Conservation (phyloP, 306 rosid genomes). For the Sicyos baderoa region DNA sequence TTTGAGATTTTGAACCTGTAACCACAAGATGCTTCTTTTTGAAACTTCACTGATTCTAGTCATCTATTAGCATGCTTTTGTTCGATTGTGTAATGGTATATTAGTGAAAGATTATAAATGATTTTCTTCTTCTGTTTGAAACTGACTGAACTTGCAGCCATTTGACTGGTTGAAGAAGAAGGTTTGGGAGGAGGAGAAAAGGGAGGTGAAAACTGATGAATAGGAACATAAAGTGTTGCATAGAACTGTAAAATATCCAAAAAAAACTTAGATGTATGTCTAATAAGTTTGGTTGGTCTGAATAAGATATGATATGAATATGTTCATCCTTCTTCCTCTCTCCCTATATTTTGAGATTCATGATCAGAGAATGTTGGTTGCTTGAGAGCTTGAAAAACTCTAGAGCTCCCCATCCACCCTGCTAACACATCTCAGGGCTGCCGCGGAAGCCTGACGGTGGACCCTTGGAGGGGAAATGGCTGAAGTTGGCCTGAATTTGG, state of each 20-base stretch:
- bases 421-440: constrained; percentile 6
- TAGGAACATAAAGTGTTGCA: not conserved
- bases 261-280: not conserved
- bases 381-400: constrained; percentile 66
- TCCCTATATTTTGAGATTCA: no score
- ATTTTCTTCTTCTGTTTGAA: constrained; percentile 6
- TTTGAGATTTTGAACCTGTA: no score
- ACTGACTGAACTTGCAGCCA: constrained; percentile 36
- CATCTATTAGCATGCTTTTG: not conserved
- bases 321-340: not conserved
- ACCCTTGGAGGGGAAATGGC: not conserved
- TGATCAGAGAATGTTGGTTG: constrained; percentile 26
- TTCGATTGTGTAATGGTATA: not conserved
- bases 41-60: not conserved
- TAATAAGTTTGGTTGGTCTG: not conserved
- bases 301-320: not conserved
- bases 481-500: not conserved
- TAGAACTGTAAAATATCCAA: not conserved
- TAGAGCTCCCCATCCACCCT: constrained; percentile 27
- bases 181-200: constrained; percentile 47
- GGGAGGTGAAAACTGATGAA: constrained; percentile 25
- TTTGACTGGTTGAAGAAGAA: constrained; percentile 69
- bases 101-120: not conserved
- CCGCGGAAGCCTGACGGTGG: not conserved
- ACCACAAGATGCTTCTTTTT: no score